A percentile compares a stretch with the other conserved stretches of the same genome.
Conservation (phyloP, 768 basidiomycete genomes). For the Tricholoma hemisulphureum region DNA sequence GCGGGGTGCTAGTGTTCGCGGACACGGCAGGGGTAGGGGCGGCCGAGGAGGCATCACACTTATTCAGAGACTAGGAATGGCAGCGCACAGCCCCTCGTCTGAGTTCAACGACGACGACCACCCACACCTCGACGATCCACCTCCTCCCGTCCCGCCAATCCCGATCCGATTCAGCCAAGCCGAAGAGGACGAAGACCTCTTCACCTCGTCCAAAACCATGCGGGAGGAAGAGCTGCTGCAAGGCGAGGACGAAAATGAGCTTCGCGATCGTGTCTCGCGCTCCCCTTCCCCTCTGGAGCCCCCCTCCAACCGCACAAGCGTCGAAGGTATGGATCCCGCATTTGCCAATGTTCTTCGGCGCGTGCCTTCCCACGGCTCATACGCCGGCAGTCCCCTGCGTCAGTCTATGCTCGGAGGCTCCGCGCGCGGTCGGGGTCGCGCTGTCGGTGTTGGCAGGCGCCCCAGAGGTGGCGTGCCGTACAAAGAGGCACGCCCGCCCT, state of each 20-base stretch:
- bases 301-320: conserved; percentile 62
- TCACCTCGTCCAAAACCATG: conserved; percentile 27
- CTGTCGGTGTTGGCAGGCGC: conserved; percentile 44
- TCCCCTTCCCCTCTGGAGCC: conserved; percentile 41
- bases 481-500: conserved; percentile 68
- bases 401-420: conserved; percentile 54
- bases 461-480: conserved; percentile 65
- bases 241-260: conserved; percentile 22
- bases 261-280: conserved; percentile 24
- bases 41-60: conserved; percentile 53
- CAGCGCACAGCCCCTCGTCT: conserved; percentile 50
- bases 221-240: conserved; percentile 24
- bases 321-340: conserved; percentile 85
- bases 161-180: conserved; percentile 35
- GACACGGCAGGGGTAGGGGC: conserved; percentile 46
- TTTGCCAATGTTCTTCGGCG: conserved; percentile 79
- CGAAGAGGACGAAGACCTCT: conserved; percentile 38
- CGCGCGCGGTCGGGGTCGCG: conserved; percentile 39
- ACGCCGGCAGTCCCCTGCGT: conserved; percentile 59
- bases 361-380: conserved; percentile 45
- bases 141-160: conserved; percentile 43
- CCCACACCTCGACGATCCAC: conserved; percentile 27
- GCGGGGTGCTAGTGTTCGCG: conserved; percentile 27
- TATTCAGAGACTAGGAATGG: conserved; percentile 61
- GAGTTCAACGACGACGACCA: conserved; percentile 45